Evolutionary conservation across 1,284 basidiomycete genomes (phyloP).

Genomic region (Heterobasidion occidentale): DNA sequence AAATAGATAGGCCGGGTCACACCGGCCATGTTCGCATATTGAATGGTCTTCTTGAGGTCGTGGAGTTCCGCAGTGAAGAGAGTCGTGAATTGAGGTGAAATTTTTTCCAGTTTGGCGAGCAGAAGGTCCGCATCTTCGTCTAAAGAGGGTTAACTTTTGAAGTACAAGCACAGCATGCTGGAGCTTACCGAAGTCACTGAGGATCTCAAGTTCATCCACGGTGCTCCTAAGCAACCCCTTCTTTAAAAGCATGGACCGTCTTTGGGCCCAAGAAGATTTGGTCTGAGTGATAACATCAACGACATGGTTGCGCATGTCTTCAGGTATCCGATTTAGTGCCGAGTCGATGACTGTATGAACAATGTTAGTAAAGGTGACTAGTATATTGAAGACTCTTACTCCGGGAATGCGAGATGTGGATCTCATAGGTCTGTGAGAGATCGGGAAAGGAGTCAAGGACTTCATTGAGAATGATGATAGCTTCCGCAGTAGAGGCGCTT

Average conservation of each 20-base stretch:
- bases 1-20: constrained; percentile 57
- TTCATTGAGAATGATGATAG: constrained; percentile 58
- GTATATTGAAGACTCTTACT: constrained; percentile 38
- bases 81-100: constrained; percentile 42
- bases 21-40: constrained; percentile 54
- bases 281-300: constrained; percentile 55
- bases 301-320: constrained; percentile 41
- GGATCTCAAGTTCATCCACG: constrained; percentile 62
- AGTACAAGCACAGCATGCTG: no score
- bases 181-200: constrained; percentile 51
- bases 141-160: constrained; percentile 13
- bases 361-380: not conserved
- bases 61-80: constrained; percentile 42
- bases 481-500: constrained; percentile 59
- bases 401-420: constrained; percentile 66
- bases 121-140: constrained; percentile 58
- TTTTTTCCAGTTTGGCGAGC: constrained; percentile 49
- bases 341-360: constrained; percentile 48
- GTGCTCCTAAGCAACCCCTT: constrained; percentile 55
- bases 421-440: constrained; percentile 54
- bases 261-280: constrained; percentile 58
- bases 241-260: constrained; percentile 56
- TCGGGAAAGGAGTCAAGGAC: constrained; percentile 66
- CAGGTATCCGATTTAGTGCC: constrained; percentile 52
- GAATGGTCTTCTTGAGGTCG: constrained; percentile 61